Conservation (phyloP, 1,139 yeast genomes). For the Magnusiomyces sp. region DNA sequence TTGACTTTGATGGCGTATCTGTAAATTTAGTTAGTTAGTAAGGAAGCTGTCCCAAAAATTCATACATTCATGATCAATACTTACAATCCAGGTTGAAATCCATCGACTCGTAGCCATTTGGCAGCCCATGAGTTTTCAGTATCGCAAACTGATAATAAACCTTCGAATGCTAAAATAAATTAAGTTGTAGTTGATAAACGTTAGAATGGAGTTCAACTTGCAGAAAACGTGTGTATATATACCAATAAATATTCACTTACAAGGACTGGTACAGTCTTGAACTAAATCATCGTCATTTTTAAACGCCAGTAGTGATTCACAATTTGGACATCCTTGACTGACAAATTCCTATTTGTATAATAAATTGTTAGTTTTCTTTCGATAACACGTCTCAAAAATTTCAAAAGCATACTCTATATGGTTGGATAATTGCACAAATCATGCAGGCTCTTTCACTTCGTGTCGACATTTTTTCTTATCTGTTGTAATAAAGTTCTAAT, state of each 20-base stretch:
- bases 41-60: too few relatives aligned
- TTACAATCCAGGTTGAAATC: slow-evolving; percentile 80
- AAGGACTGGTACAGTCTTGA: slow-evolving; percentile 90
- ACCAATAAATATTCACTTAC: slow-evolving; percentile 29
- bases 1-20: slow-evolving; percentile 91
- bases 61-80: too few relatives aligned
- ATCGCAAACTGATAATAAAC: slow-evolving; percentile 83
- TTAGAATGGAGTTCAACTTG: too few relatives aligned
- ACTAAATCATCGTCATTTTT: slow-evolving; percentile 78
- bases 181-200: too few relatives aligned
- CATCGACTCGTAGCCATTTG: slow-evolving; percentile 88
- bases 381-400: not conserved
- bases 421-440: slow-evolving; percentile 90
- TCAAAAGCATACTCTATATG: slow-evolving; percentile 41
- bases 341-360: slow-evolving; percentile 46
- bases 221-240: too few relatives aligned
- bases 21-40: too few relatives aligned
- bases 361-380: not conserved
- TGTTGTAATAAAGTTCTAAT: too few relatives aligned
- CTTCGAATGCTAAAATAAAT: slow-evolving; percentile 58
- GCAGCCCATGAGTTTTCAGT: slow-evolving; percentile 94
- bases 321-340: slow-evolving; percentile 91
- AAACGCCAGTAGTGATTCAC: slow-evolving; percentile 76
- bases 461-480: slow-evolving; percentile 38
- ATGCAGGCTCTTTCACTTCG: slow-evolving; percentile 90